A percentile compares a stretch with the other conserved stretches of the same genome.
Evolutionary conservation across 805 yeast species (phyloP).

Genomic region (Candida montana): DNA sequence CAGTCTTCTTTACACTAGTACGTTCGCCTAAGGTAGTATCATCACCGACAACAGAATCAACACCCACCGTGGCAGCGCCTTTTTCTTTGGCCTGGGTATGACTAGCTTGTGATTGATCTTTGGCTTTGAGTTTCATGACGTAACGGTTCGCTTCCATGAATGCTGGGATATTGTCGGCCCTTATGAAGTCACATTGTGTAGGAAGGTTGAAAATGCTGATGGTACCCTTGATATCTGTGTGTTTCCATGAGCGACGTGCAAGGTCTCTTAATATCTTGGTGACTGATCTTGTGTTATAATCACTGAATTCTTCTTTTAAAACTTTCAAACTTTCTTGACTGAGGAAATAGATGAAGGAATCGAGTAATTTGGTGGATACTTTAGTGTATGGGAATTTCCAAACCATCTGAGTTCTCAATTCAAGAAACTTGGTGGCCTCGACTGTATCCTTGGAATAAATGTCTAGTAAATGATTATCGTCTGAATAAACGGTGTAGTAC

Average conservation of each 20-base stretch:
- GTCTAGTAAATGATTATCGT: slow-evolving; percentile 56
- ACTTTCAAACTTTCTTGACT: slow-evolving; percentile 47
- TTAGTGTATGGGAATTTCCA: slow-evolving; percentile 83
- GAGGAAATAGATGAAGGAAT: slow-evolving; percentile 68
- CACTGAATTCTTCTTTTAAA: slow-evolving; percentile 33
- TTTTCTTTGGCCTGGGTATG: slow-evolving; percentile 37
- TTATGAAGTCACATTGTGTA: slow-evolving; percentile 58
- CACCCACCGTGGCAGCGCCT: slow-evolving; percentile 72
- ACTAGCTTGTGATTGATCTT: slow-evolving; percentile 20
- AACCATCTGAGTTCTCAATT: slow-evolving; percentile 77
- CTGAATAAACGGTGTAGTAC: slow-evolving; percentile 63
- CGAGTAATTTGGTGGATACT: slow-evolving; percentile 70
- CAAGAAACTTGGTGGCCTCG: slow-evolving; percentile 63
- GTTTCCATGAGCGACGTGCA: slow-evolving; percentile 91
- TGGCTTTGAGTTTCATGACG: slow-evolving; percentile 62
- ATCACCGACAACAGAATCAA: slow-evolving; percentile 75
- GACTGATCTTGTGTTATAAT: slow-evolving; percentile 37
- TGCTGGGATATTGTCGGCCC: slow-evolving; percentile 74
- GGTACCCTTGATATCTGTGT: slow-evolving; percentile 49
- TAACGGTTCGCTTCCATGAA: slow-evolving; percentile 87
- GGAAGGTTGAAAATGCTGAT: slow-evolving; percentile 73
- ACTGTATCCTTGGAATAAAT: slow-evolving; percentile 64
- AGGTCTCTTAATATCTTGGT: slow-evolving; percentile 75
- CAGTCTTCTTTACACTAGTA: slow-evolving; percentile 81
- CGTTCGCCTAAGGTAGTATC: slow-evolving; percentile 69